Evolutionary conservation across 495 filamentous ascomycete genomes (phyloP), one percentile per base, ranked within the genome.

Genomic region (Xylaria acuta): DNA sequence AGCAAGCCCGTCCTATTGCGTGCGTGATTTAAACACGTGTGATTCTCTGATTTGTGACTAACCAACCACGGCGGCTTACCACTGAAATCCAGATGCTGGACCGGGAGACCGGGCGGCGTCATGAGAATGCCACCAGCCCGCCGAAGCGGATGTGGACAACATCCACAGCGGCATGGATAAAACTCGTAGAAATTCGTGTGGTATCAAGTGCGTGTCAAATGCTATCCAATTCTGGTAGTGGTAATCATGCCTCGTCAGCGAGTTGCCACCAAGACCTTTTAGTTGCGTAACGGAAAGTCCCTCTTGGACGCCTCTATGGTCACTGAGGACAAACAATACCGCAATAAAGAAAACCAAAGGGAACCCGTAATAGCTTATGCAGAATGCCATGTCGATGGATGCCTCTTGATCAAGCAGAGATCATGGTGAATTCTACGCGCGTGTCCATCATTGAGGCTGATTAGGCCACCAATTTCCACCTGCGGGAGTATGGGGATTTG

Each of bases 391-490:
- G 25, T 66, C 36, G 30, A 36, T 36, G 4, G 36, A 27, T 58
- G 27, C 49, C n/a, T 18, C 25, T 58, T 30, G 22, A 58, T 11
- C 34, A n/a, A 66, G 36, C 36, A 3, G 16, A 62, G 18, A 49
- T 56, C 43, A 62, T 41, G 25, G 12, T 22, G 8, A 9, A 20
- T 36, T 5, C 5, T 34, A 5, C 16, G 47, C 38, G 14, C 7
- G 6, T 51, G 22, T 69, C 34, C 32, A 67, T 75, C 72, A 84
- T 71, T 85, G 82, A 76, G 82, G 85, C 76, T 84, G 81, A 68
- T 84, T 84, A 0, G 81, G 58, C 85, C 85, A 86, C 84, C 83
- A 85, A 67, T 77, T 79, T 27, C 78, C 76, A 12, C 79, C 77
- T 47, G 80, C 75, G 22, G 73, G 64, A 9, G 72, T 77, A 73